These are phyloP conservation scores for Neurospora sp. DNA, from an alignment of 495 filamentous ascomycete species.

Conservation along the genomic window DNA sequence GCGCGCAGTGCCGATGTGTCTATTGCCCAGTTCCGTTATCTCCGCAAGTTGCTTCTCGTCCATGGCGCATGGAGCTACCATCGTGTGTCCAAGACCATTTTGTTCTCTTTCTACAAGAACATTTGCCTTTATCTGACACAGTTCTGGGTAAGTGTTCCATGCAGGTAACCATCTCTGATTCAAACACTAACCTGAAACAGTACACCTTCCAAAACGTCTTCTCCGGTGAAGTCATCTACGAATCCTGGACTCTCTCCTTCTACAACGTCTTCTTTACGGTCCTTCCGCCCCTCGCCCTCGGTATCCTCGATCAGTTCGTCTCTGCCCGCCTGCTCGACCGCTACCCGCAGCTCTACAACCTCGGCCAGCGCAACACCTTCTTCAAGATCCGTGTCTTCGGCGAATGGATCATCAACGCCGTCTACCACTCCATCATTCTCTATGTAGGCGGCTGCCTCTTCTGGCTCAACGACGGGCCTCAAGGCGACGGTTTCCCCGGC, in stretches of 20 bases:
- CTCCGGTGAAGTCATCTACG: conserved; percentile 96
- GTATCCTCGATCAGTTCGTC: conserved; percentile 97
- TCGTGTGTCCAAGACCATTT: conserved; percentile 87
- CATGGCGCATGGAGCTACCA: conserved; percentile 98
- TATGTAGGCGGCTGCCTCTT: conserved; percentile 79
- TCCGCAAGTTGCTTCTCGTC: conserved; percentile 89
- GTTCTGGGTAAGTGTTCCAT: conserved; percentile 68
- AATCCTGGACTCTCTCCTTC: conserved; percentile 97
- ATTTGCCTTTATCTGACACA: conserved; percentile 98
- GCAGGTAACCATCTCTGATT: background rate
- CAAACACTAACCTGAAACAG: conserved; percentile 37
- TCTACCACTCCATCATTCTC: conserved; percentile 89
- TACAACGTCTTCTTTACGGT: conserved; percentile 99
- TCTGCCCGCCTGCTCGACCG: conserved; percentile 92
- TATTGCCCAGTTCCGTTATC: conserved; percentile 92
- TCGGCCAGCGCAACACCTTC: conserved; percentile 85
- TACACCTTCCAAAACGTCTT: conserved; percentile 98
- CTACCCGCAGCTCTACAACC: conserved; percentile 91
- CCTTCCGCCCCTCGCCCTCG: conserved; percentile 86
- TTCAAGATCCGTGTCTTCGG: conserved; percentile 88
- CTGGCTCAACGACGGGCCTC: conserved; percentile 66
- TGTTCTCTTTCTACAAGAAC: conserved; percentile 99
- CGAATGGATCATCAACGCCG: conserved; percentile 85
- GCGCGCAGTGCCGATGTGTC: conserved; percentile 92
- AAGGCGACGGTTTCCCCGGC: conserved; percentile 63